Evolutionary conservation across 2,329 filamentous ascomycete species (phyloP).

Genomic region (Rhexocercosporidium sp.): DNA sequence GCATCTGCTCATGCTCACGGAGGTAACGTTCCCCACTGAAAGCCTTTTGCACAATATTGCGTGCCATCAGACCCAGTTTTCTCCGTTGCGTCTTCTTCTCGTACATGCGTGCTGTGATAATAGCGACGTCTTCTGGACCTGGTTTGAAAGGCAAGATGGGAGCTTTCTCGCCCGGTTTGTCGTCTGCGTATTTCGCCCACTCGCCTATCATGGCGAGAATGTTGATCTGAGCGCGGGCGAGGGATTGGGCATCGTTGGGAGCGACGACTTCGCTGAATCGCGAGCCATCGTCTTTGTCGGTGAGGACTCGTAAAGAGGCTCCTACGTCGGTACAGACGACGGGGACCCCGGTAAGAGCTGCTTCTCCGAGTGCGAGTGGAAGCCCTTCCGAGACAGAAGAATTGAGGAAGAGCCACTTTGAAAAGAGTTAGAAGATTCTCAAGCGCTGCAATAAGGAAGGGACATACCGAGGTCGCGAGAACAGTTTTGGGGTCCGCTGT

Average conservation of each 20-base stretch:
- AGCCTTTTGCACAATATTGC: slow-evolving; percentile 62
- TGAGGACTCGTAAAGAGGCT: slow-evolving; percentile 60
- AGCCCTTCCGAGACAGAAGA: slow-evolving; percentile 61
- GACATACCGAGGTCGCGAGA: slow-evolving; percentile 39
- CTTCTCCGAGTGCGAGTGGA: slow-evolving; percentile 61
- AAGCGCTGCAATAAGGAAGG: neutral
- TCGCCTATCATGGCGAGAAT: slow-evolving; percentile 65
- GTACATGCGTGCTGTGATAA: slow-evolving; percentile 61
- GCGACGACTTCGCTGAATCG: slow-evolving; percentile 67
- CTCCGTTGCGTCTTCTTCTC: slow-evolving; percentile 59
- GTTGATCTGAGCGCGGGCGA: slow-evolving; percentile 66
- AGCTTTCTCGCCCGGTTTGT: slow-evolving; percentile 15
- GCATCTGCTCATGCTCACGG: slow-evolving; percentile 66
- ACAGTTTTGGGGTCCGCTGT: slow-evolving; percentile 49
- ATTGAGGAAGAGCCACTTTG: slow-evolving; percentile 58
- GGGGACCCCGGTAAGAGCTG: slow-evolving; percentile 59
- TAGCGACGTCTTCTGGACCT: slow-evolving; percentile 53
- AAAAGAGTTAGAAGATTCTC: neutral
- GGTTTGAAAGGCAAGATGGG: slow-evolving; percentile 51
- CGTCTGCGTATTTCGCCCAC: slow-evolving; percentile 62
- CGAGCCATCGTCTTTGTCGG: slow-evolving; percentile 53
- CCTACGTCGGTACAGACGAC: slow-evolving; percentile 63
- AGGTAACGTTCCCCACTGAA: slow-evolving; percentile 65
- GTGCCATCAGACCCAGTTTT: slow-evolving; percentile 62
- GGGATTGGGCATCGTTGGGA: slow-evolving; percentile 64